Evolutionary conservation across 257 asterid genomes (phyloP).

Genomic region (Echium plantagineum): DNA sequence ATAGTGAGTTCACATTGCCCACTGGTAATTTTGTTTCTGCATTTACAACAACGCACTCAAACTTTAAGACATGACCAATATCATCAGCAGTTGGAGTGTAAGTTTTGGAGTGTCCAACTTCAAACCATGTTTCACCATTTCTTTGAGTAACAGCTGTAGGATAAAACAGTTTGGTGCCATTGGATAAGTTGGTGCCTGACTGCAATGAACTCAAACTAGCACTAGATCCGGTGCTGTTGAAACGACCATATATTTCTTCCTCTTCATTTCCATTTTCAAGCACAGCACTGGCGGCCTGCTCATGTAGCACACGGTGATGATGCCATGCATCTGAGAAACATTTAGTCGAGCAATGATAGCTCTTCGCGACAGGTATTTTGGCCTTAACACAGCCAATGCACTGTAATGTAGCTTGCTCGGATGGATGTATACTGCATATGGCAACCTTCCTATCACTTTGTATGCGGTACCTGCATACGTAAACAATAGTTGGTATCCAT

Average conservation of each 20-base stretch:
- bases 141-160: slow-evolving; percentile 71
- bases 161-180: slow-evolving; percentile 46
- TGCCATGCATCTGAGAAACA: slow-evolving; percentile 94
- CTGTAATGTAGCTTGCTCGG: slow-evolving; percentile 89
- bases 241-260: slow-evolving; percentile 79
- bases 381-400: slow-evolving; percentile 91
- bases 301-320: slow-evolving; percentile 88
- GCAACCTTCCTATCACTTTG: slow-evolving; percentile 86
- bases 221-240: slow-evolving; percentile 54
- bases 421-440: slow-evolving; percentile 86
- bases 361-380: slow-evolving; percentile 66
- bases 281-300: slow-evolving; percentile 73
- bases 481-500: neutral
- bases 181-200: slow-evolving; percentile 49
- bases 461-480: slow-evolving; percentile 69
- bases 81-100: slow-evolving; percentile 95
- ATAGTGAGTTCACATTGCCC: slow-evolving; percentile 55
- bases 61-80: slow-evolving; percentile 73
- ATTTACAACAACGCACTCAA: slow-evolving; percentile 79
- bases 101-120: slow-evolving; percentile 73
- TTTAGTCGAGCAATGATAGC: slow-evolving; percentile 88
- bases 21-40: slow-evolving; percentile 50
- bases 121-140: slow-evolving; percentile 89
- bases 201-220: slow-evolving; percentile 37
- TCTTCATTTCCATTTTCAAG: slow-evolving; percentile 79